phyloP scores from a whole-genome alignment of 257 asterid genomes.

The Cruciata laevipes region DNA sequence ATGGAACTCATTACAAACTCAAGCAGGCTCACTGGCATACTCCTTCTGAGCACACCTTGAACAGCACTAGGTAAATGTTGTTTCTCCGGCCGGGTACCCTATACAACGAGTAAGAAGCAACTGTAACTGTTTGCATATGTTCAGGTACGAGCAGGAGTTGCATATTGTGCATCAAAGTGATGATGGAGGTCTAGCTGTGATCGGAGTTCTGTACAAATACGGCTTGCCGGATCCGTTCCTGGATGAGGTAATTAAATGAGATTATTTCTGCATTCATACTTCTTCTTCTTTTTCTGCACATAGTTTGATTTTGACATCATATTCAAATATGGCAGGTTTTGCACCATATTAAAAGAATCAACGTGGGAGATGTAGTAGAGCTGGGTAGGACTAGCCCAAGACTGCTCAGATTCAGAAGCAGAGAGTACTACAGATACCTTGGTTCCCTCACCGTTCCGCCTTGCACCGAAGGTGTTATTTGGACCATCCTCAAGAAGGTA shows the following conservation, averaged over 20 bases:
- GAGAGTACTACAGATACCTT: slow-evolving; percentile 50
- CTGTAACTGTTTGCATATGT: no score
- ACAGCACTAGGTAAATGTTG: slow-evolving; percentile 26
- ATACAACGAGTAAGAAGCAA: no score
- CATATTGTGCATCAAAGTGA: slow-evolving; percentile 58
- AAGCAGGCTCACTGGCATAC: slow-evolving; percentile 73
- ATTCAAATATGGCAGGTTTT: slow-evolving; percentile 45
- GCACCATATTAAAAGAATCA: slow-evolving; percentile 6
- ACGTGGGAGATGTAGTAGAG: slow-evolving; percentile 14
- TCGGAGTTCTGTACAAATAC: not conserved
- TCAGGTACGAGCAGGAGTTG: slow-evolving; percentile 45
- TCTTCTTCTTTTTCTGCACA: not conserved
- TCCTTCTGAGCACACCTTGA: slow-evolving; percentile 72
- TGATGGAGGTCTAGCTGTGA: slow-evolving; percentile 37
- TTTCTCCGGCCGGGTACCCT: no score
- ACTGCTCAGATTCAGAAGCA: slow-evolving; percentile 41
- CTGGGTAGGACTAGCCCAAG: slow-evolving; percentile 41
- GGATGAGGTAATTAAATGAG: not conserved
- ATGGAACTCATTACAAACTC: slow-evolving; percentile 36
- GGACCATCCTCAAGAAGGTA: slow-evolving; percentile 62
- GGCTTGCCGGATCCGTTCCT: not conserved
- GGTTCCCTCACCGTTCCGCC: slow-evolving; percentile 91
- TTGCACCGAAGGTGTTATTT: slow-evolving; percentile 68
- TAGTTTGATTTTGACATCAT: slow-evolving; percentile 20
- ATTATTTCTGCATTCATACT: not conserved